Conservation (phyloP, 208 protist genomes). For the Leishmania arabica region DNA sequence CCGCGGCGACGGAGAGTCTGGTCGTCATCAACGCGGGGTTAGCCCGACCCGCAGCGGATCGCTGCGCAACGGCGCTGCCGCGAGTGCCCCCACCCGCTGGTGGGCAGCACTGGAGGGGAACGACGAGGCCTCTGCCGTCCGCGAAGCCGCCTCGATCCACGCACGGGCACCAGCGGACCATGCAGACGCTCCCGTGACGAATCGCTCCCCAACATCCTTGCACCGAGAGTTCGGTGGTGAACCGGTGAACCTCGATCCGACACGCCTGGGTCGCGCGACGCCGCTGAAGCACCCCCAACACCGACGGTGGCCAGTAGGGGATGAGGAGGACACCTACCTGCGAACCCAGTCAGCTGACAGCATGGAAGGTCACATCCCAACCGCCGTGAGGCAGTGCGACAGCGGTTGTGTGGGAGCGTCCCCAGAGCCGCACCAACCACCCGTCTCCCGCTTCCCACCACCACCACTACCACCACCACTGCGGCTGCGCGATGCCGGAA, state of each 20-base stretch:
- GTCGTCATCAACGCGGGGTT: neutral
- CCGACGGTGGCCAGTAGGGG: neutral
- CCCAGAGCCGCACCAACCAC: slow-evolving; percentile 13
- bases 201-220: neutral
- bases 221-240: neutral
- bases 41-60: neutral
- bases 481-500: neutral
- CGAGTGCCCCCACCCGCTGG: neutral
- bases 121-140: no score
- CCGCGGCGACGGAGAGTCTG: neutral
- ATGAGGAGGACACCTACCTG: neutral
- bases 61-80: neutral
- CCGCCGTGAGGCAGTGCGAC: neutral
- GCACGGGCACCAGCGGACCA: neutral
- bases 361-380: neutral
- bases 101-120: neutral
- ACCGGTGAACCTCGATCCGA: neutral
- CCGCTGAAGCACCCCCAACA: neutral
- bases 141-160: neutral
- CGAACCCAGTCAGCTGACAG: neutral
- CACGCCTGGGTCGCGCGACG: neutral
- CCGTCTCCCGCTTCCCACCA: neutral
- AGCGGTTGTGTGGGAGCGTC: slow-evolving; percentile 5
- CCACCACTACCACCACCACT: neutral
- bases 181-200: neutral